Conservation (phyloP, 192 early-diverging fungal genomes). For the Spinellus fusiger region DNA sequence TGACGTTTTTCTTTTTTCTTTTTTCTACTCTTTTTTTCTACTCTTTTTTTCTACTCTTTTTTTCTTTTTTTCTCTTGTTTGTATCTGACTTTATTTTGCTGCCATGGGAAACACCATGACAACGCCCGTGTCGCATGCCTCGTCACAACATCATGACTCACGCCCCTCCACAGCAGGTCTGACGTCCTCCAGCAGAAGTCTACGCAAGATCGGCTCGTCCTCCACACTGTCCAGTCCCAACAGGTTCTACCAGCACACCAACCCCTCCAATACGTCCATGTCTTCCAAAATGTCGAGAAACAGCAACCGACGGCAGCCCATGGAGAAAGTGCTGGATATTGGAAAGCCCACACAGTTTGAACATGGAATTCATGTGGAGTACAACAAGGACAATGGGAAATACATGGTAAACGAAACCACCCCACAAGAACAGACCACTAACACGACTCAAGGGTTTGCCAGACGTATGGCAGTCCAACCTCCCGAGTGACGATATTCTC, state of each 20-base stretch:
- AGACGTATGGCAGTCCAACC: conserved; percentile 48
- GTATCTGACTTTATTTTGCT: neutral
- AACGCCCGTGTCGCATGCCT: conserved; percentile 1
- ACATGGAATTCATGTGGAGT: conserved; percentile 54
- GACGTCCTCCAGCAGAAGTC: conserved; percentile 18
- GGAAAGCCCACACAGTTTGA: conserved; percentile 49
- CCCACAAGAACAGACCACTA: neutral
- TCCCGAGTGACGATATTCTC: conserved; percentile 47
- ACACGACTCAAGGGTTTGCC: conserved; percentile 36
- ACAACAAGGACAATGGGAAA: conserved; percentile 42
- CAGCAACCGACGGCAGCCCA: conserved; percentile 20
- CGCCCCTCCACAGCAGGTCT: conserved; percentile 18
- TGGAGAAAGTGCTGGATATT: conserved; percentile 45
- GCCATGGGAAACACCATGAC: conserved; percentile 20
- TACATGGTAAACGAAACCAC: conserved; percentile 34
- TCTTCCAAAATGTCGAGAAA: conserved; percentile 20
- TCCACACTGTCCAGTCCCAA: conserved; percentile 16
- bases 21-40: neutral
- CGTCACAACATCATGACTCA: conserved; percentile 3
- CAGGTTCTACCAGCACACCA: conserved; percentile 15
- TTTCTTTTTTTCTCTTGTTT: neutral
- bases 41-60: neutral
- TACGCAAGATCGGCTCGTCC: conserved; percentile 22
- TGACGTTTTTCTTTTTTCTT: neutral
- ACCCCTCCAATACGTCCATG: conserved; percentile 17